A percentile compares a stretch with the other conserved stretches of the same genome.
Conservation (phyloP, 2,329 filamentous ascomycete genomes). For the Ophiostoma tasmaniense region DNA sequence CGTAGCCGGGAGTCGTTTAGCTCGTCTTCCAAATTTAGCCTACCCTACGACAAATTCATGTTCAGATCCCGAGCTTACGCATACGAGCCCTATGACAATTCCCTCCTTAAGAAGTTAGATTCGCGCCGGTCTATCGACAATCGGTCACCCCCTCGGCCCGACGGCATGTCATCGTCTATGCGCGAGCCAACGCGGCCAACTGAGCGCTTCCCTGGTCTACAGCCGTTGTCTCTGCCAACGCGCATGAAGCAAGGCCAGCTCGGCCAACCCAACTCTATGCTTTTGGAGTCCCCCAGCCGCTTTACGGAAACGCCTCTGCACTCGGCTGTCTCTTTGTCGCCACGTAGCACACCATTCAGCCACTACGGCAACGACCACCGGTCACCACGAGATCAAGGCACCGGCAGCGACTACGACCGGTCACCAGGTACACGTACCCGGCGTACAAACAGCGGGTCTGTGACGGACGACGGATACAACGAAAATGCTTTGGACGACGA, state of each 20-base stretch:
- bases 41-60: slow-evolving; percentile 42
- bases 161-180: slow-evolving; percentile 31
- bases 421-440: slow-evolving; percentile 38
- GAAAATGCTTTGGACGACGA: slow-evolving; percentile 46
- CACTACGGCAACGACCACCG: slow-evolving; percentile 31
- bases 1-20: slow-evolving; percentile 15
- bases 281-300: slow-evolving; percentile 38
- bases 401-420: slow-evolving; percentile 38
- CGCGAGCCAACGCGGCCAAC: background rate
- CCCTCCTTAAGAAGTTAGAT: slow-evolving; percentile 49
- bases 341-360: slow-evolving; percentile 36
- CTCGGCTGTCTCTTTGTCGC: slow-evolving; percentile 37
- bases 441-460: slow-evolving; percentile 40
- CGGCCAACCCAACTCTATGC: slow-evolving; percentile 9
- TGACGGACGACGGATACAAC: slow-evolving; percentile 38
- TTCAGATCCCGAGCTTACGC: slow-evolving; percentile 39
- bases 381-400: slow-evolving; percentile 30
- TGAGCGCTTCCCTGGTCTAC: slow-evolving; percentile 32
- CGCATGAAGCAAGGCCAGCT: slow-evolving; percentile 31
- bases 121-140: slow-evolving; percentile 38
- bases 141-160: slow-evolving; percentile 35
- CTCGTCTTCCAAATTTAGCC: slow-evolving; percentile 35
- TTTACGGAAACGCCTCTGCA: slow-evolving; percentile 39
- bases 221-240: slow-evolving; percentile 38
- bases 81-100: slow-evolving; percentile 43